phyloP scores from a whole-genome alignment of 2,329 filamentous ascomycete genomes.

The Phialocephala sp. region DNA sequence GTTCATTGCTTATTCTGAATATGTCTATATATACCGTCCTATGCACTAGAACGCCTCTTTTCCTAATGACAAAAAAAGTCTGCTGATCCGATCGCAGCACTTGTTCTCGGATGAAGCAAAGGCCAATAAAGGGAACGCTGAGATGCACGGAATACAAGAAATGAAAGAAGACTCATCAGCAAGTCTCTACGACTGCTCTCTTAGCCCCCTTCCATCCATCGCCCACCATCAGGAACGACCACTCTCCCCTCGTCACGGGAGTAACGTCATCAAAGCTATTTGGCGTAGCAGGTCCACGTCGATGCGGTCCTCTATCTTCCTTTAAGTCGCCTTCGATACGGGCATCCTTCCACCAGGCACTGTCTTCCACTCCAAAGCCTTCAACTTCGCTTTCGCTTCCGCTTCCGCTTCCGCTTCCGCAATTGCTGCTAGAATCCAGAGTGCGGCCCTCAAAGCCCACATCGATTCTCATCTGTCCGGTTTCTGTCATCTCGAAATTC shows the following conservation, averaged over 20 bases:
- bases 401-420: slow-evolving; percentile 10
- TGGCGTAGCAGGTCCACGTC: slow-evolving; percentile 58
- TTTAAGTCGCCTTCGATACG: slow-evolving; percentile 17
- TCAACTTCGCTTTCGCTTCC: slow-evolving; percentile 9
- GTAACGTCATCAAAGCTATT: slow-evolving; percentile 67
- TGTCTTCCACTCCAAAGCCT: slow-evolving; percentile 32
- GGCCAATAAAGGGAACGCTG: slow-evolving; percentile 11
- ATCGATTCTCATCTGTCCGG: slow-evolving; percentile 23
- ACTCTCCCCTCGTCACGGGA: slow-evolving; percentile 65
- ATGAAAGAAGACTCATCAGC: slow-evolving; percentile 38
- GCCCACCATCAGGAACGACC: slow-evolving; percentile 63
- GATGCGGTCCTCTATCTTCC: slow-evolving; percentile 40
- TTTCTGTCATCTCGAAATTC: slow-evolving; percentile 24
- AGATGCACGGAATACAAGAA: slow-evolving; percentile 1
- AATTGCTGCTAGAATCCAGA: slow-evolving; percentile 11
- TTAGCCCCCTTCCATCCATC: slow-evolving; percentile 50
- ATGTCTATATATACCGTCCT: not conserved
- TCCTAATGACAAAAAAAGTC: not conserved
- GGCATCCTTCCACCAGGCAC: slow-evolving; percentile 32
- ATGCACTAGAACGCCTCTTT: not conserved
- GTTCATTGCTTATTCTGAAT: not conserved
- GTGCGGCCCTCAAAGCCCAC: not conserved
- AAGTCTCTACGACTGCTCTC: slow-evolving; percentile 59
- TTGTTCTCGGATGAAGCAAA: slow-evolving; percentile 38
- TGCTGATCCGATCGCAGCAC: slow-evolving; percentile 39